Base-by-base conservation (phyloP, 2,329 filamentous ascomycete species). In the Aspergillus terreus region DNA sequence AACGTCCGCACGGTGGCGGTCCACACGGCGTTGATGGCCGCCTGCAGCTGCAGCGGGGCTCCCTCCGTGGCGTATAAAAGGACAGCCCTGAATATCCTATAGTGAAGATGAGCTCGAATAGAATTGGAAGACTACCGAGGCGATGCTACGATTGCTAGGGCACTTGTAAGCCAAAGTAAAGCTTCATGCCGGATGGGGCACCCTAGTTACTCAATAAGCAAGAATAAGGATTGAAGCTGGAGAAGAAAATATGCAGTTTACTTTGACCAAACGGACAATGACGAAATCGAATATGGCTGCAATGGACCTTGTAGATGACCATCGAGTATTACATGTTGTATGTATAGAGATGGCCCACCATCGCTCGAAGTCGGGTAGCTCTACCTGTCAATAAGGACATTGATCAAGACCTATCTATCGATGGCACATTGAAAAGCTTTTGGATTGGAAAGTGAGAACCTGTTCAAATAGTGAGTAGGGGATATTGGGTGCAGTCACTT, bases 61-160 rank as follows among this genome's bases (percentile, higher is more conserved):
- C 83, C 71, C 59, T 84, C 81, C 1, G 81, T 78, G 52, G 79
- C 81, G 66, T 84, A 84, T 17, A 84, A 70, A 83, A 84, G 58
- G 82, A 83, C 30, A 80, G 76, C 1, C 82, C 81, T 0, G 82
- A 71, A 68, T 82, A 83, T 0, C 80, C 82, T 51, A 83, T 78
- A 0, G 79, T 80, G 42, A 82, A 78, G 66, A 84, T 83, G 58
- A 78, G 80, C 66, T 83, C 81, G 71, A 81, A 85, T 44, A 82
- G 65, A 81, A 84, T 45, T 84, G 74, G 64, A 82, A 82, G 55
- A 80, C 74, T 0, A 78, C 79, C 0, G 78, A 78, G 0, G 74
- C 76, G 40, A 23, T 23, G 4, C 5, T 5, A 23, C 6, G 6
- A 23, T 6, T 6, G 64, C 53, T 17, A 49, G 51, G 23, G 52